Conservation (phyloP, 2,329 filamentous ascomycete species). For the Xylariaceae sp. region DNA sequence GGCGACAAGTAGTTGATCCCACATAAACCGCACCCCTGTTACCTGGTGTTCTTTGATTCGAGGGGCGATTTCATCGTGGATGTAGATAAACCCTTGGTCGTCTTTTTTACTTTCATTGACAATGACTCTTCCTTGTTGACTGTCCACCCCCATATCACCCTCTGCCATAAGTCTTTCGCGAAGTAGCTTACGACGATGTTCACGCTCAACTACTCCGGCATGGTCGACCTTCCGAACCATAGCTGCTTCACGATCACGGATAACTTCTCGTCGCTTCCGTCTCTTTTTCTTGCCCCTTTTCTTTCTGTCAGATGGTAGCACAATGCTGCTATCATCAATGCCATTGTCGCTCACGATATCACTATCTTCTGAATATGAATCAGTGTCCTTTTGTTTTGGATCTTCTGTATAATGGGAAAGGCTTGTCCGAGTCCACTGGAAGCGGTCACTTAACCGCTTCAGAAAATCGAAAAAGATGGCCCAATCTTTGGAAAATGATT, state of each 20-base stretch:
- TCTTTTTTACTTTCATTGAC: slow-evolving; percentile 63
- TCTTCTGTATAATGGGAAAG: background rate
- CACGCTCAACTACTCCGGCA: slow-evolving; percentile 48
- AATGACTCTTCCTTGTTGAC: slow-evolving; percentile 45
- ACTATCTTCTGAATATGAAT: slow-evolving; percentile 7
- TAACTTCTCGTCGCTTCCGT: slow-evolving; percentile 36
- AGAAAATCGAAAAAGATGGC: slow-evolving; percentile 22
- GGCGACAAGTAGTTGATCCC: slow-evolving; percentile 69
- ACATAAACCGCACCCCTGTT: slow-evolving; percentile 78
- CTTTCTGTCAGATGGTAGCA: slow-evolving; percentile 34
- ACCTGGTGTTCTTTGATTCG: slow-evolving; percentile 76
- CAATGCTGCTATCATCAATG: slow-evolving; percentile 26
- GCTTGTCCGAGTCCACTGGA: slow-evolving; percentile 20
- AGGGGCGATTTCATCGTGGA: slow-evolving; percentile 57
- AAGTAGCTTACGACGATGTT: slow-evolving; percentile 45
- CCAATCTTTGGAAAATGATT: slow-evolving; percentile 10
- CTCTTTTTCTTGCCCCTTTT: slow-evolving; percentile 46
- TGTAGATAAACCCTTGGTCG: slow-evolving; percentile 54
- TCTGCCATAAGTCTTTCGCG: slow-evolving; percentile 38
- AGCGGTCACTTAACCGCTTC: slow-evolving; percentile 24
- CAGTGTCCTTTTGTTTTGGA: background rate
- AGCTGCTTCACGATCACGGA: slow-evolving; percentile 46
- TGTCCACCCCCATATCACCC: slow-evolving; percentile 35
- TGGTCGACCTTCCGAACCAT: slow-evolving; percentile 51
- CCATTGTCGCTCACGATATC: slow-evolving; percentile 5